These are phyloP conservation scores for Vicia villosa DNA, from an alignment of 306 rosid genomes.

Conservation along the genomic window DNA sequence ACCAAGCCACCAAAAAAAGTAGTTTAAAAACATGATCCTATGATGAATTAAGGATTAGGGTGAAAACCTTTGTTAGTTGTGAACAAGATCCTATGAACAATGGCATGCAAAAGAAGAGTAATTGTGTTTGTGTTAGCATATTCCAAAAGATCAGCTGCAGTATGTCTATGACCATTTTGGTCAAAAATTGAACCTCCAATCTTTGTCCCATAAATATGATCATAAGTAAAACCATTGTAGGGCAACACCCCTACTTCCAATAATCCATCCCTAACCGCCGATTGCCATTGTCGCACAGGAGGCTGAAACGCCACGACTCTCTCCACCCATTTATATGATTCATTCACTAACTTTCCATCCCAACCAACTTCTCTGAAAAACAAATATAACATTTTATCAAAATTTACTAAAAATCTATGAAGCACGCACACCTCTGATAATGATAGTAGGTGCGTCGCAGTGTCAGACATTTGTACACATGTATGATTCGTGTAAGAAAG, in stretches of 20 bases:
- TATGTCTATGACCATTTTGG: conserved; percentile 55
- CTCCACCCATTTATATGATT: conserved; percentile 81
- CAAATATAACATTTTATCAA: not conserved
- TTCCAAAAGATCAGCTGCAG: conserved; percentile 69
- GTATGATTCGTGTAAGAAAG: too few relatives aligned
- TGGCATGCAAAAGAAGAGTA: conserved; percentile 58
- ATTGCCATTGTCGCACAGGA: conserved; percentile 56
- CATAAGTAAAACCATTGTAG: conserved; percentile 69
- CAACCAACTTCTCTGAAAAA: conserved; percentile 53
- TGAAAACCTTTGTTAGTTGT: conserved; percentile 24
- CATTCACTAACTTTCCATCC: conserved; percentile 59
- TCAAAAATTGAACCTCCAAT: conserved; percentile 81
- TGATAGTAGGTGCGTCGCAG: too few relatives aligned
- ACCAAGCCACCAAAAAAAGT: too few relatives aligned
- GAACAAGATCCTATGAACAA: conserved; percentile 54
- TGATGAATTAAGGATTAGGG: not conserved
- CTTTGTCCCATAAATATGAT: conserved; percentile 72
- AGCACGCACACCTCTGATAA: too few relatives aligned
- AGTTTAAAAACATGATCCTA: too few relatives aligned
- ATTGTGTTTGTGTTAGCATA: conserved; percentile 58
- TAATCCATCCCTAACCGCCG: conserved; percentile 62
- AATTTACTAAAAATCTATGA: too few relatives aligned
- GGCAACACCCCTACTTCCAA: conserved; percentile 59
- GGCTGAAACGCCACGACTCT: conserved; percentile 60
- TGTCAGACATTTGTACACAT: too few relatives aligned